Evolutionary conservation across 169 alveolate genomes (phyloP), one percentile per base, ranked within the genome.

Genomic region (Eimeria maxima): DNA sequence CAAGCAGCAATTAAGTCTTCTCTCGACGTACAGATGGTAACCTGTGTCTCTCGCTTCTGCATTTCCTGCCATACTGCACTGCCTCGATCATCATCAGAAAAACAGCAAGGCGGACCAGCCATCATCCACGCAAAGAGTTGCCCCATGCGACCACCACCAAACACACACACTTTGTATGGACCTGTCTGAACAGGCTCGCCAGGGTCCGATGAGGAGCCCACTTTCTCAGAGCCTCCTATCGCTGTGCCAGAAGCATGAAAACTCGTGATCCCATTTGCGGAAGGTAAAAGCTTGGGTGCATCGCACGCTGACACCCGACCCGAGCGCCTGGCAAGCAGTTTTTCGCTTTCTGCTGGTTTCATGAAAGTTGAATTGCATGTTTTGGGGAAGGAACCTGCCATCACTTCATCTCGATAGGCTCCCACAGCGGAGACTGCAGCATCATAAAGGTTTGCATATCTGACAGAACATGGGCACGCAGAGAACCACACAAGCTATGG

Each of bases 61-160:
- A 44, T 87, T 8, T 63, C 84, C 83, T 87, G 83, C 94, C 83
- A 65, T 8, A n/a, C 63, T 2, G 60, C 67, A 44, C 67, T 44
- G 83, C 45, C 94, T 11, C 67, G 45, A 29, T 44, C 11, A 65
- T 20, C 93, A 20, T 50, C 11, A 18, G 81, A 47, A 20, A 67
- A 3, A 55, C 0, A n/a, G 24, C 69, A 22, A 24, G 94, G 93
- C 29, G 69, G 24, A 11, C 96, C 94, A 8, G 94, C 96, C 44
- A 94, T 65, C 44, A 65, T 84, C 93, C 94, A 94, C 63, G 96
- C 96, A 55, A 94, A 29, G 13, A 94, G 89, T 94, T 94, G 96
- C 69, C 96, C 96, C 93, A 94, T 81, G 2, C 94, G 94, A 38
- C 96, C 96, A 14, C 96, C 96, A 24, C 96, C 96, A 11, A 91